Evolutionary conservation across 2,329 filamentous ascomycete genomes (phyloP), one percentile per base, ranked within the genome.

Genomic region (Talaromyces amestolkiae): DNA sequence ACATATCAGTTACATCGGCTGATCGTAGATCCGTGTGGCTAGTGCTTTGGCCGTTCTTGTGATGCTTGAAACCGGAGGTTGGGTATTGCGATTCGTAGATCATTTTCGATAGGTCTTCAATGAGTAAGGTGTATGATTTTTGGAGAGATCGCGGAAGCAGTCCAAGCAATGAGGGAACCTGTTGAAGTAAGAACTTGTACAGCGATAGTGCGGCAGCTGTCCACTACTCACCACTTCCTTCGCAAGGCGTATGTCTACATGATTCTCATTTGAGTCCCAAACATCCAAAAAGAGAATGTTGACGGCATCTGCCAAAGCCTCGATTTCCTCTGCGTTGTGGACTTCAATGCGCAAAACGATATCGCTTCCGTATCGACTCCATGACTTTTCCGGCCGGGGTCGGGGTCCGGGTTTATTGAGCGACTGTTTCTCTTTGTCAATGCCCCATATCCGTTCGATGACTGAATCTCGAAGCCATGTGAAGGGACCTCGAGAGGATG

Each of bases 261-360:
- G 95, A 66, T 91, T 86, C 19, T 88, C 83, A 6, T 89, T 91
- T 70, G 91, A 92, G 24, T 91, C 89, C 95, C 95, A 99, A 1
- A 98, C 86, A 74, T 99, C 95, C 49, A 98, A 82, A 71, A 95
- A 90, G 27, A 97, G 84, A 19, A 87, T 86, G 67, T 90, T 85
- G 0, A 89, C 84, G 3, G 92, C 92, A 65, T 90, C 85, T n/a
- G 88, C 85, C 64, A 97, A 81, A 1, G 89, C 89, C 39, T 80
- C 78, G 66, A 91, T 89, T 73, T 96, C 91, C 22, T 87, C 84
- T 3, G 83, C 77, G 31, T 85, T 88, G 67, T 85, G 88, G 64
- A 97, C 81, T 72, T 90, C 92, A 83, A 98, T 97, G 45, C 95
- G 89, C 68, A 98, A 81, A 17, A 99, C 92, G n/a, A 97, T 84